phyloP scores from a whole-genome alignment of 495 filamentous ascomycete genomes.

The Thermochaetoides thermophila region DNA sequence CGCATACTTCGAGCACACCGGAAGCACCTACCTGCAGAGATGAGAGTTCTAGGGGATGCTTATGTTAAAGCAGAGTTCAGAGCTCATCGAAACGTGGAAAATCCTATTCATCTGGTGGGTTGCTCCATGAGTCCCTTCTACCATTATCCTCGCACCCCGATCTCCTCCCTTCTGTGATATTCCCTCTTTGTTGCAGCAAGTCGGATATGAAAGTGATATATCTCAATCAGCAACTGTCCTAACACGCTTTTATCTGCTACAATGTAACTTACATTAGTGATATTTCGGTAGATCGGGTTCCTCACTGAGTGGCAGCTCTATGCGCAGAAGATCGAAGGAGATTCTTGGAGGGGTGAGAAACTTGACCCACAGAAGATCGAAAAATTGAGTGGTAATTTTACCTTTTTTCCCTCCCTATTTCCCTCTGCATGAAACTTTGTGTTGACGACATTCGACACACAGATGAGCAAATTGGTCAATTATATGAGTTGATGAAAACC shows the following conservation, averaged over 20 bases:
- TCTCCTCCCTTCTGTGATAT: no score
- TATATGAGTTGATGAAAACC: conserved; percentile 86
- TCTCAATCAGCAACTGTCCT: no score
- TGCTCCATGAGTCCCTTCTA: conserved; percentile 22
- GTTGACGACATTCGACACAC: not conserved
- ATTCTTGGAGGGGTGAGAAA: conserved; percentile 63
- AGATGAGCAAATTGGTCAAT: conserved; percentile 88
- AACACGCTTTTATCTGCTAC: not conserved
- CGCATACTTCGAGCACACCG: conserved; percentile 77
- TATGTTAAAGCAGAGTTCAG: conserved; percentile 89
- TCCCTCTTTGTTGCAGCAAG: no score
- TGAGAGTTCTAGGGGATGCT: conserved; percentile 72
- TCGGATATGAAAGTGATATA: no score
- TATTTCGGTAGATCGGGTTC: conserved; percentile 63
- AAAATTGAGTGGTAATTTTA: conserved; percentile 80
- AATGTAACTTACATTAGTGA: not conserved
- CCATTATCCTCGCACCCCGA: no score
- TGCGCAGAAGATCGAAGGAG: conserved; percentile 77
- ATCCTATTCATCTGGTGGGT: conserved; percentile 89
- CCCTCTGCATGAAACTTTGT: not conserved
- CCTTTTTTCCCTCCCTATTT: conserved; percentile 1
- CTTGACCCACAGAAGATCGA: conserved; percentile 65
- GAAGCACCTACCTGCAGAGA: conserved; percentile 52
- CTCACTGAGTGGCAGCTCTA: conserved; percentile 94
- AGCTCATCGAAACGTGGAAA: conserved; percentile 66